These are phyloP conservation scores for Emydomyces testavorans DNA, from an alignment of 2,329 filamentous ascomycete species.

Conservation along the genomic window DNA sequence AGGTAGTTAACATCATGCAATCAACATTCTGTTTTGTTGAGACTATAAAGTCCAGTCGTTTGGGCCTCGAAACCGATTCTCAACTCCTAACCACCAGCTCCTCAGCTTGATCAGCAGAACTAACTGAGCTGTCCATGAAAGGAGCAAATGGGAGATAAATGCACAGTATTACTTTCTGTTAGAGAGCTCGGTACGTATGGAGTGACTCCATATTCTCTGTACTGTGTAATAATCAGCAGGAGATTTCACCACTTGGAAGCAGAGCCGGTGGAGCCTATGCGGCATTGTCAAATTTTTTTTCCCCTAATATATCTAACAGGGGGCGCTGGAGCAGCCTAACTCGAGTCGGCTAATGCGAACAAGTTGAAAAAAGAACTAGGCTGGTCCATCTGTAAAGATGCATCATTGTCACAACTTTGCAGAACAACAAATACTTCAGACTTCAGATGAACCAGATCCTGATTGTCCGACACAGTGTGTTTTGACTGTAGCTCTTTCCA, in stretches of 20 bases:
- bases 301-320: too few relatives aligned
- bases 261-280: background rate
- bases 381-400: too few relatives aligned
- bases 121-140: background rate
- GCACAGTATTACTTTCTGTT: background rate
- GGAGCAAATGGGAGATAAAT: background rate
- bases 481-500: too few relatives aligned
- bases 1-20: background rate
- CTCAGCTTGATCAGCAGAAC: background rate
- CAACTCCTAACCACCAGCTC: background rate
- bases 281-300: too few relatives aligned
- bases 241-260: constrained; percentile 6
- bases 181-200: background rate
- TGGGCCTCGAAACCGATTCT: constrained; percentile 3
- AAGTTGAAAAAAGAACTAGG: background rate
- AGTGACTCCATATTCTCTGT: background rate
- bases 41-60: background rate
- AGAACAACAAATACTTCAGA: too few relatives aligned
- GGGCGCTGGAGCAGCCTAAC: background rate
- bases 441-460: too few relatives aligned
- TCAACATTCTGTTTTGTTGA: background rate
- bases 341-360: background rate
- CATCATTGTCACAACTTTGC: too few relatives aligned
- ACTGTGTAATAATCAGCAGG: background rate
- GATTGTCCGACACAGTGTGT: too few relatives aligned